A percentile compares a stretch with the other conserved stretches of the same genome.
Evolutionary conservation across 2,329 filamentous ascomycete species (phyloP).

Genomic region (Verticillium nonalfalfae): DNA sequence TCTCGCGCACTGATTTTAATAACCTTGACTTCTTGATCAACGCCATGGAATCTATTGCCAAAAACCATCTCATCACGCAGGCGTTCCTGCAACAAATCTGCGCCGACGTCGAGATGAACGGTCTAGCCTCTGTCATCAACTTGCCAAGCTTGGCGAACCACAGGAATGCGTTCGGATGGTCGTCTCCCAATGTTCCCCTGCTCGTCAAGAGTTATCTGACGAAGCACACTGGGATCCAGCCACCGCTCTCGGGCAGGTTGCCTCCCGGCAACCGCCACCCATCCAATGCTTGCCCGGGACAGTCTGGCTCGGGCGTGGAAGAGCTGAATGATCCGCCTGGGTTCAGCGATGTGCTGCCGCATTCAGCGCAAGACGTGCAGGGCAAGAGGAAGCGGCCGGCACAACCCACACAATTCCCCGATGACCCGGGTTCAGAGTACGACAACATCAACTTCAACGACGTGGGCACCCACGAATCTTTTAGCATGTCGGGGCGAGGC

Average conservation of each 20-base stretch:
- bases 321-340: background rate
- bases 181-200: conserved; percentile 36
- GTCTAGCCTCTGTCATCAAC: conserved; percentile 26
- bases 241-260: conserved; percentile 37
- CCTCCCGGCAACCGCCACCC: conserved; percentile 22
- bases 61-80: conserved; percentile 68
- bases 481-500: background rate
- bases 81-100: conserved; percentile 82
- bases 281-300: background rate
- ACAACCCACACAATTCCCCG: background rate
- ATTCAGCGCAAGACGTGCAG: background rate
- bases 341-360: background rate
- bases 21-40: conserved; percentile 70
- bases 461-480: background rate
- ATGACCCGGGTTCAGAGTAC: background rate
- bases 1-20: conserved; percentile 36
- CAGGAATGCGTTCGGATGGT: conserved; percentile 18
- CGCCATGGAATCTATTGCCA: conserved; percentile 71
- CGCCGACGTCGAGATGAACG: conserved; percentile 64
- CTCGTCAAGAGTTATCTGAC: conserved; percentile 38
- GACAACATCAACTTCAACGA: background rate
- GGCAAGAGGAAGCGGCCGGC: conserved; percentile 15
- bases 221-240: conserved; percentile 29
- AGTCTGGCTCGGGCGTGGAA: background rate
- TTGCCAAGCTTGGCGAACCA: conserved; percentile 28